Evolutionary conservation across 306 rosid genomes (phyloP).

Genomic region (Quercus agrifolia): DNA sequence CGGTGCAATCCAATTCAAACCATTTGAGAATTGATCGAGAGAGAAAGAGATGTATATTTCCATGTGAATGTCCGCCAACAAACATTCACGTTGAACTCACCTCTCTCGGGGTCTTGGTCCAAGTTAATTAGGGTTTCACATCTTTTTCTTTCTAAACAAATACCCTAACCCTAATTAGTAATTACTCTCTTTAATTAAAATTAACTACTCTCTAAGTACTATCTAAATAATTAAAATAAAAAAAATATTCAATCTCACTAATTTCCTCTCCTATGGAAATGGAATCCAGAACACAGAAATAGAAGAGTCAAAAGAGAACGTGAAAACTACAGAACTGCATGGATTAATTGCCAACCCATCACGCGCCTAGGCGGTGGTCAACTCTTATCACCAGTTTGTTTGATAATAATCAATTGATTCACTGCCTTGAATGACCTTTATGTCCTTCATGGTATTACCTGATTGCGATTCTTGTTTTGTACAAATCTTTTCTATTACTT

Average conservation of each 20-base stretch:
- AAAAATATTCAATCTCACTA: background rate
- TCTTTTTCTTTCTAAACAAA: background rate
- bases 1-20: constrained; percentile 5
- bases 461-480: background rate
- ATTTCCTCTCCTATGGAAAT: background rate
- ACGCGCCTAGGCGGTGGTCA: constrained; percentile 63
- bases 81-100: constrained; percentile 71
- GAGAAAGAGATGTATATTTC: constrained; percentile 34
- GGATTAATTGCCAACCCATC: constrained; percentile 60
- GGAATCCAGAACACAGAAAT: constrained; percentile 11
- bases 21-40: background rate
- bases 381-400: constrained; percentile 21
- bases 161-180: constrained; percentile 7
- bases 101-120: constrained; percentile 47
- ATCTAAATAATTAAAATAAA: constrained; percentile 1
- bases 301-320: constrained; percentile 58
- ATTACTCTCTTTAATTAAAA: constrained; percentile 7
- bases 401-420: background rate
- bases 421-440: constrained; percentile 15
- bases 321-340: constrained; percentile 53
- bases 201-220: constrained; percentile 26
- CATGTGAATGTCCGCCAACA: constrained; percentile 64
- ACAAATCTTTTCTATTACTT: background rate
- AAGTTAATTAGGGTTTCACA: constrained; percentile 37
- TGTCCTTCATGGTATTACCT: constrained; percentile 9